Evolutionary conservation across 495 filamentous ascomycete genomes (phyloP).

Genomic region (Penicillium bialowiezense): DNA sequence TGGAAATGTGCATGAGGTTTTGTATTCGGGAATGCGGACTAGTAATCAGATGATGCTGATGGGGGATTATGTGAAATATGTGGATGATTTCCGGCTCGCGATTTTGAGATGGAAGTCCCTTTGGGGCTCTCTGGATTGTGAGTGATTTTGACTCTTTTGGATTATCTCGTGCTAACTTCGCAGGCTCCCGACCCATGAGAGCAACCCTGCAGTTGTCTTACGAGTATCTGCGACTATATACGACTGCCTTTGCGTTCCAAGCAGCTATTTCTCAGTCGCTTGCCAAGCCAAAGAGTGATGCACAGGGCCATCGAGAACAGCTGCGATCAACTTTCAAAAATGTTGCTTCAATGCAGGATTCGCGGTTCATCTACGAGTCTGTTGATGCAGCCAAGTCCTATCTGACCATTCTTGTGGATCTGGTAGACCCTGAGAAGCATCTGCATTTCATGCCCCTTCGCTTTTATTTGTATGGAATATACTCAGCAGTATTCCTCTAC

Average conservation of each 20-base stretch:
- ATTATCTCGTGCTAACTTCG: slow-evolving; percentile 14
- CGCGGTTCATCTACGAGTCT: slow-evolving; percentile 62
- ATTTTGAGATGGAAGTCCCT: slow-evolving; percentile 62
- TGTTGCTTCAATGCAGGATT: slow-evolving; percentile 56
- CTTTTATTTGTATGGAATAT: slow-evolving; percentile 58
- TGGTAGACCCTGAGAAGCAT: slow-evolving; percentile 52
- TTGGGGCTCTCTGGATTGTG: slow-evolving; percentile 58
- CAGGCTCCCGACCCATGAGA: slow-evolving; percentile 56
- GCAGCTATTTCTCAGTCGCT: slow-evolving; percentile 61
- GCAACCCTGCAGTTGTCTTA: slow-evolving; percentile 58
- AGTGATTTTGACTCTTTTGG: slow-evolving; percentile 13
- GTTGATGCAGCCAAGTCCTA: slow-evolving; percentile 62
- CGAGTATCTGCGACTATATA: slow-evolving; percentile 63
- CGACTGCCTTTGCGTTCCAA: slow-evolving; percentile 66
- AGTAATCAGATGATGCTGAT: slow-evolving; percentile 64
- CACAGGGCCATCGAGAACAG: slow-evolving; percentile 40
- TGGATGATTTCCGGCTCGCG: slow-evolving; percentile 61
- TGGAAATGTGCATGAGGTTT: slow-evolving; percentile 63
- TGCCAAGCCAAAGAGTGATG: slow-evolving; percentile 37
- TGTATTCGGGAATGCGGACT: slow-evolving; percentile 62
- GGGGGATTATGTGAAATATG: slow-evolving; percentile 65
- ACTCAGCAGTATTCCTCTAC: slow-evolving; percentile 56
- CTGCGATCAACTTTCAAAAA: slow-evolving; percentile 48
- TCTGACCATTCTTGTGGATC: slow-evolving; percentile 53
- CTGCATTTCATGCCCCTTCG: slow-evolving; percentile 59